These are phyloP conservation scores for Vitis rupestris DNA, from an alignment of 164 flowering plant genomes.

Conservation along the genomic window DNA sequence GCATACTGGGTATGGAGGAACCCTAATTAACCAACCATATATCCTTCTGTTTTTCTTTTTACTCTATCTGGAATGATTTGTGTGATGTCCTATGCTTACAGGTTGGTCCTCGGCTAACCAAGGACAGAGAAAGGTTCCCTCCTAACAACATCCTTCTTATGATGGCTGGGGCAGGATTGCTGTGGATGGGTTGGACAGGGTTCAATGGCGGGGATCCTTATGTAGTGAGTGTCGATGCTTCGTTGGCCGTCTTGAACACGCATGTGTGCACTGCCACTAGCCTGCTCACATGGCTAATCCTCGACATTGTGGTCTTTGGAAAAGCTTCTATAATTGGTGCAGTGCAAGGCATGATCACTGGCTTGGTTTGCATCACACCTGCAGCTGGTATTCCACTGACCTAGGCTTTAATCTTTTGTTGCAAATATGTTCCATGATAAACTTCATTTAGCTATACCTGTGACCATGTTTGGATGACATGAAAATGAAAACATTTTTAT, in stretches of 20 bases:
- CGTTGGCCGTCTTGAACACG: slow-evolving; percentile 37
- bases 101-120: slow-evolving; percentile 37
- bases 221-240: slow-evolving; percentile 24
- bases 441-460: too few relatives aligned
- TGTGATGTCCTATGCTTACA: slow-evolving; percentile 1
- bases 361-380: slow-evolving; percentile 39
- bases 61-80: too few relatives aligned
- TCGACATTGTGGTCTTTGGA: slow-evolving; percentile 21
- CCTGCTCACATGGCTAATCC: slow-evolving; percentile 34
- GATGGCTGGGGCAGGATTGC: slow-evolving; percentile 38
- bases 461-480: too few relatives aligned
- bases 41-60: too few relatives aligned
- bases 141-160: slow-evolving; percentile 34
- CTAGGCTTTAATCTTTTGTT: background rate
- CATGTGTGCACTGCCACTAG: slow-evolving; percentile 34
- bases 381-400: slow-evolving; percentile 24
- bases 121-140: slow-evolving; percentile 30
- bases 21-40: too few relatives aligned
- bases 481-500: too few relatives aligned
- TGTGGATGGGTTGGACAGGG: slow-evolving; percentile 46
- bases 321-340: slow-evolving; percentile 37
- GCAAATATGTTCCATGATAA: too few relatives aligned
- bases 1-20: slow-evolving; percentile 30
- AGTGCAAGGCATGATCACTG: slow-evolving; percentile 39
- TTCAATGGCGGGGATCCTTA: slow-evolving; percentile 36